Evolutionary conservation across 2,329 filamentous ascomycete genomes (phyloP), one percentile per base, ranked within the genome.

Genomic region (Sclerotinia spermophila): DNA sequence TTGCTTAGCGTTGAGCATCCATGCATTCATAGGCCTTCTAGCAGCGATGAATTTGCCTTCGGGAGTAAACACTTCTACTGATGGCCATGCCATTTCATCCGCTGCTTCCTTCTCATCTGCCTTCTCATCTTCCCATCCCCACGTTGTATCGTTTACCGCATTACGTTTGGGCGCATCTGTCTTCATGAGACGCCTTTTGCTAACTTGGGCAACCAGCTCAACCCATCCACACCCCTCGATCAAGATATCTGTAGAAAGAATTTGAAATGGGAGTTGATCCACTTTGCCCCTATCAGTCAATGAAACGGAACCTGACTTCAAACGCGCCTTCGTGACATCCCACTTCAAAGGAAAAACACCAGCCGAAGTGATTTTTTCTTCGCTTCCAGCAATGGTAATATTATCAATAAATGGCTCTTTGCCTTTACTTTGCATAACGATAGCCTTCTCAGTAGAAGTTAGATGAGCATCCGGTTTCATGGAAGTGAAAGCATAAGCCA

Each of bases 151-250:
- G 13, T 45, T n/a, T 33, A 5, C 56, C 17, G 24, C 40, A n/a
- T 45, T 11, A 27, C 30, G 6, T n/a, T 33, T 42, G 51, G 27
- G 1, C 35, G 65, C 7, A 5, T 17, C 5, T 59, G 17, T 5
- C 35, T 24, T 60, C 67, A 53, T 10, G 30, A 51, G 44, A 71
- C 85, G 82, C 77, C 81, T 86, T 24, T 84, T 87, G 66, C 95
- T 88, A 15, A 96, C 88, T 81, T 99, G 95, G 4, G 90, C 90
- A 0, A 89, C 90, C 55, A 99, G 81, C 81, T 99, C 96, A 3
- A 99, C 86, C 92, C 96, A 99, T 11, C 96, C 96, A 38, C 94
- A 90, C 2, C 96, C 94, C 79, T 98, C 95, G 65, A 99, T 89
- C 21, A 99, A 83, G 35, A 99, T 89, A 78, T 99, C 96, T 0